Evolutionary conservation across 192 early-diverging fungal genomes (phyloP), one percentile per base, ranked within the genome.

Genomic region (Coemansia sp.): DNA sequence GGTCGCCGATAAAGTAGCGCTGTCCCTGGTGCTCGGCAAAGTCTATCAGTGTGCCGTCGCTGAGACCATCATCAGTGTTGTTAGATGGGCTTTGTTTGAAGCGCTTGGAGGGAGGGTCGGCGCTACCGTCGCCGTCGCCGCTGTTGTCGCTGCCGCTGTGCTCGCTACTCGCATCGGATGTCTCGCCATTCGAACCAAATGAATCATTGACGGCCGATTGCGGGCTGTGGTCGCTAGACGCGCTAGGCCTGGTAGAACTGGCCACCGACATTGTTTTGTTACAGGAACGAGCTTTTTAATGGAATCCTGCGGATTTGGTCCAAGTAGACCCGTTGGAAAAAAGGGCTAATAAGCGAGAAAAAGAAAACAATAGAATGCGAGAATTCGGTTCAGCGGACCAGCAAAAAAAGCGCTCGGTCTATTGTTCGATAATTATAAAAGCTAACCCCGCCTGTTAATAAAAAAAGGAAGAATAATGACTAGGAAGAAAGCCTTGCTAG

Each of bases 1-100:
- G 79, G 79, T 82, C 79, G 40, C 81, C 81, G 14, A 71, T 51
- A 41, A 74, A 42, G 63, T 68, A 78, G 11, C 14, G 27, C 15
- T 49, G 72, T 2, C 72, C 71, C 20, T 56, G 36, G 64, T 74
- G 72, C 59, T 78, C 76, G 15, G 58, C 71, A 36, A 27, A 64
- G 3, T n/a, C 47, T 7, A 70, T 36, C 45, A 8, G n/a, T 1
- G 32, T 54, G 19, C 5, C 7, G 56, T 39, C 57, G 14, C 25
- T 47, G 29, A 54, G 51, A 8, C 46, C 47, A 9, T 29, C 32
- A 45, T 53, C 51, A 4, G 59, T 11, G 8, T 14, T 9, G 32
- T 46, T 35, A 32, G 45, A 27, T 11, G 41, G 20, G 35, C 29
- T 32, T 51, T 19, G n/a, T 36, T 60, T 68, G 59, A n/a, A 38